These are phyloP conservation scores for Heterobasidion parviporum DNA, from an alignment of 1,284 basidiomycete genomes.

Conservation along the genomic window DNA sequence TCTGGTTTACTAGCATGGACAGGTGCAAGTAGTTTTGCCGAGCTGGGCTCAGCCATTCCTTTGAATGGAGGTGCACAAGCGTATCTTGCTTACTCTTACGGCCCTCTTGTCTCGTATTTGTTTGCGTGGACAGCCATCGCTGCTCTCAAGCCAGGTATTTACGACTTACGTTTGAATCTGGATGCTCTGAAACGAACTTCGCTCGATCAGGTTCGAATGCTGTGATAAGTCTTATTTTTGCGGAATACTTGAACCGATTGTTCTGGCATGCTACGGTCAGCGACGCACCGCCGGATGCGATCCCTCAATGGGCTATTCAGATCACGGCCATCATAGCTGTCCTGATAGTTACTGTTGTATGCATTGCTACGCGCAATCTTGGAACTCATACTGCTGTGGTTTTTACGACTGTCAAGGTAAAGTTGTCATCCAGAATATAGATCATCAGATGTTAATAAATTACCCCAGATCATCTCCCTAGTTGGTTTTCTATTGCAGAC, in stretches of 20 bases:
- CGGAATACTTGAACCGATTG: constrained; percentile 83
- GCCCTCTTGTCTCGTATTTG: constrained; percentile 78
- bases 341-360: constrained; percentile 64
- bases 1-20: constrained; percentile 88
- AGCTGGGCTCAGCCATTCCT: constrained; percentile 79
- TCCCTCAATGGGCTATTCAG: constrained; percentile 93
- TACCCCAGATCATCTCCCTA: constrained; percentile 9
- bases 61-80: constrained; percentile 89
- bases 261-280: constrained; percentile 59
- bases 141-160: constrained; percentile 74
- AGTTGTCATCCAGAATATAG: constrained; percentile 9
- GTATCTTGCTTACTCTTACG: constrained; percentile 86
- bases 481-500: constrained; percentile 7
- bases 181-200: not conserved
- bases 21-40: constrained; percentile 86
- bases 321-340: constrained; percentile 76
- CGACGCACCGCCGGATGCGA: constrained; percentile 63
- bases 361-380: constrained; percentile 71
- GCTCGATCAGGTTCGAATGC: constrained; percentile 48
- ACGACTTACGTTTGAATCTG: not conserved
- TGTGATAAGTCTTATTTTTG: constrained; percentile 65
- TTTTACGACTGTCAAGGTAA: constrained; percentile 82
- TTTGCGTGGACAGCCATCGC: constrained; percentile 90
- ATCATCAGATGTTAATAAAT: not conserved
- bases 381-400: constrained; percentile 81